Percentiles rank a stretch among this genome's conserved stretches.
Evolutionary conservation across 2,329 filamentous ascomycete genomes (phyloP).

Genomic region (Alternaria brassicicola): DNA sequence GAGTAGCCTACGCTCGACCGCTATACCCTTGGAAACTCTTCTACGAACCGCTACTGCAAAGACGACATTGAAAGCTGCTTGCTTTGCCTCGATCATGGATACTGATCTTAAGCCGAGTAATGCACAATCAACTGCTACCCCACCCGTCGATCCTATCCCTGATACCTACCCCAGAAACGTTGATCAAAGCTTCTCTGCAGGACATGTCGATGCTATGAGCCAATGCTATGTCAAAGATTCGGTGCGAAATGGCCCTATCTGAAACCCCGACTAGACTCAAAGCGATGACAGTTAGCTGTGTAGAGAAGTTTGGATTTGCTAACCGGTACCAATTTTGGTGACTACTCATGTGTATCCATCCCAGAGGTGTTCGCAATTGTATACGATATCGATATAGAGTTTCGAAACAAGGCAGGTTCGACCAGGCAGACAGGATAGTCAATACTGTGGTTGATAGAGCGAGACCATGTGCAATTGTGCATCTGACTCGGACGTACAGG

Average conservation of each 20-base stretch:
- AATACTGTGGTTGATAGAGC: not conserved
- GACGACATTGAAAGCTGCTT: too few species aligned
- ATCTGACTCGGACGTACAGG: not conserved
- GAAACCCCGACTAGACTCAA: not conserved
- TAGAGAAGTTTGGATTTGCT: not conserved
- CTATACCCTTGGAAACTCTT: not conserved
- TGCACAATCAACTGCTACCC: not conserved
- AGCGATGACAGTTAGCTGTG: not conserved
- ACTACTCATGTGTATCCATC: not conserved
- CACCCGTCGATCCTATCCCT: not conserved
- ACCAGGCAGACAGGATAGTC: not conserved
- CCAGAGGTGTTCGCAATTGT: not conserved
- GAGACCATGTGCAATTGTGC: not conserved
- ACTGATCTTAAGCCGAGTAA: not conserved
- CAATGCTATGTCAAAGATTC: not conserved
- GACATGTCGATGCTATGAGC: not conserved
- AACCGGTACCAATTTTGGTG: not conserved
- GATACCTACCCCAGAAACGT: not conserved
- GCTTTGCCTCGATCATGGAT: not conserved
- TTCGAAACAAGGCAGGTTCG: not conserved
- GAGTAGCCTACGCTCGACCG: not conserved
- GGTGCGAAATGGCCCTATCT: not conserved
- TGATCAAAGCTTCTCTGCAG: not conserved
- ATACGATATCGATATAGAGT: not conserved
- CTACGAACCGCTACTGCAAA: not conserved